Conservation (phyloP, 1,284 basidiomycete species). For the Ustilago sp. region DNA sequence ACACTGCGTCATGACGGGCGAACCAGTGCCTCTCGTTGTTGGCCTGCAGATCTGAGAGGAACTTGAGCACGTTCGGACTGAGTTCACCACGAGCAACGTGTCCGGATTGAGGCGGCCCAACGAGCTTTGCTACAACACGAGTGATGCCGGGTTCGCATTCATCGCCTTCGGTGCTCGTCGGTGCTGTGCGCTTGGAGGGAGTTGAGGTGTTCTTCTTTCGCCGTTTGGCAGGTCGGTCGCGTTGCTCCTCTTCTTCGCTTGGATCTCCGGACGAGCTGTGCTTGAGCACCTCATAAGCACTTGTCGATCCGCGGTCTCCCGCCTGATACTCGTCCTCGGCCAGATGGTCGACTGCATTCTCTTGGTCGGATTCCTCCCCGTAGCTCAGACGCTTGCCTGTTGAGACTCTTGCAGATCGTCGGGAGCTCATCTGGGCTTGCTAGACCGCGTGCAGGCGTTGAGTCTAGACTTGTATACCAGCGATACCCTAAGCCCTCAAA, state of each 20-base stretch:
- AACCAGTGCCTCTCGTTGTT: constrained; percentile 90
- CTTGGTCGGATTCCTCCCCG: constrained; percentile 32
- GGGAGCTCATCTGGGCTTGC: constrained; percentile 23
- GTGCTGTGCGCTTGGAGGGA: constrained; percentile 5
- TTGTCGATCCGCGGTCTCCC: constrained; percentile 17
- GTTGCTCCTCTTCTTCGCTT: constrained; percentile 11
- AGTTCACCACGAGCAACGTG: constrained; percentile 83
- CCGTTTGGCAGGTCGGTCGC: constrained; percentile 12
- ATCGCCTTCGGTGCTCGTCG: not conserved
- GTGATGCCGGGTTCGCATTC: constrained; percentile 38
- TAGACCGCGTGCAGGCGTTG: not conserved
- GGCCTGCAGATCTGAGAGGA: constrained; percentile 76
- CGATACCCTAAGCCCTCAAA: not conserved
- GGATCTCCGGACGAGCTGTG: constrained; percentile 7
- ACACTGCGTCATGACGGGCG: constrained; percentile 72
- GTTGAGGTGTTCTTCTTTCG: constrained; percentile 12
- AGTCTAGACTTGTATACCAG: not conserved
- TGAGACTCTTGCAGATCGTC: constrained; percentile 35
- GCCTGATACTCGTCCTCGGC: constrained; percentile 38
- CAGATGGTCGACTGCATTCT: constrained; percentile 13
- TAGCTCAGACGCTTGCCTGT: constrained; percentile 32
- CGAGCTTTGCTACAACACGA: constrained; percentile 32
- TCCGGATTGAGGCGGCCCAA: constrained; percentile 33
- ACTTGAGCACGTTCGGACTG: constrained; percentile 84
- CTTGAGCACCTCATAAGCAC: constrained; percentile 18